Evolutionary conservation across 2,329 filamentous ascomycete species (phyloP), one percentile per base, ranked within the genome.

Genomic region (Amphichorda felina): DNA sequence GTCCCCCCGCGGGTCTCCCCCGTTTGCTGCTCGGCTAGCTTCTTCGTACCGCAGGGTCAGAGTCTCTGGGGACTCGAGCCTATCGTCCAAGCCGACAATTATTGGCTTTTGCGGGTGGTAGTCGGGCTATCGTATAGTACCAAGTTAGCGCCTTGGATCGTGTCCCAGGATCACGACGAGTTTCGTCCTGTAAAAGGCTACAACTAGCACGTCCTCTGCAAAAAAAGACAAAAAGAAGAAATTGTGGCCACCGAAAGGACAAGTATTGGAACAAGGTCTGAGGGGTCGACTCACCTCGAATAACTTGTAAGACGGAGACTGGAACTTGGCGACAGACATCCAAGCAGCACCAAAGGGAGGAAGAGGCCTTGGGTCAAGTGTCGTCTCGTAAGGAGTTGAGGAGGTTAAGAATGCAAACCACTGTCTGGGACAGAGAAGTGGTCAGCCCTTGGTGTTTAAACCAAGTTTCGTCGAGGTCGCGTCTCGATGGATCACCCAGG

Each of bases 251-350:
- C n/a, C n/a, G n/a, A n/a, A n/a, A 35, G 31, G 37, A 41, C 34
- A 41, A 34, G 43, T 45, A 43, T 44, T 50, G 49, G 45, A 54
- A 50, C 50, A 54, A 41, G 40, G 50, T 57, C 48, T 51, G 40
- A 35, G 44, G 46, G 45, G 49, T 44, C 42, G 55, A 70, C 71
- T 70, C 54, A 75, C 70, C 62, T 75, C 68, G 53, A 68, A 73
- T 55, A 70, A 61, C 60, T 71, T 72, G 56, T 72, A 73, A 45
- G 65, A 54, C 49, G 65, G 59, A 51, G 64, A 67, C 48, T 67
- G 64, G 53, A 70, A 69, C 61, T 71, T 73, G 53, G 59, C 56
- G 54, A 63, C 53, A 66, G 70, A 75, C 71, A 75, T 75, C 55
- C 56, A 72, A 69, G 59, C 61, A 60, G 57, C 58, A 49, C 50